These are phyloP conservation scores for Lepidopterella palustris DNA, from an alignment of 495 filamentous ascomycete species.

Conservation along the genomic window DNA sequence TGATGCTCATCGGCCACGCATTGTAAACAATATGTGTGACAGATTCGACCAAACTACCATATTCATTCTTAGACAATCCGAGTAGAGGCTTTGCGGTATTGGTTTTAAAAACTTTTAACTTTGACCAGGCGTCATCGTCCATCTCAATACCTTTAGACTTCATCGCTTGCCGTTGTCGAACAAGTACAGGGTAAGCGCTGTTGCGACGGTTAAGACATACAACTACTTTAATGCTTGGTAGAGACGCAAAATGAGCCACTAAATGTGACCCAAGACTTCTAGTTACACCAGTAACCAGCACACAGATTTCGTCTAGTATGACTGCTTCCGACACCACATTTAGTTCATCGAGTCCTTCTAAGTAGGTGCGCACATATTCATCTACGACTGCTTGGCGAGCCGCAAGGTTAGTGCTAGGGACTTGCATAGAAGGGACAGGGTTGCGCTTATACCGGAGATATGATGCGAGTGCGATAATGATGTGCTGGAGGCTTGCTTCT, in stretches of 20 bases:
- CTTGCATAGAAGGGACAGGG: background rate
- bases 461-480: conserved; percentile 26
- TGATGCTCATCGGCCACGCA: conserved; percentile 33
- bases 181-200: conserved; percentile 15
- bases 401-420: background rate
- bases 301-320: conserved; percentile 4
- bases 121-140: conserved; percentile 22
- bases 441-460: background rate
- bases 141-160: conserved; percentile 36
- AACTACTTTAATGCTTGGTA: conserved; percentile 34
- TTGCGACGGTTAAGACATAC: conserved; percentile 47
- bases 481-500: conserved; percentile 29
- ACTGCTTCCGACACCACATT: background rate
- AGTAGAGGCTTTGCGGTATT: conserved; percentile 43
- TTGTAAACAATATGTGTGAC: conserved; percentile 7
- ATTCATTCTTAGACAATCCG: conserved; percentile 36
- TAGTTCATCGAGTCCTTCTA: background rate
- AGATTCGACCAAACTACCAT: background rate
- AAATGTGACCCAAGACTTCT: conserved; percentile 39
- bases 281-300: conserved; percentile 44
- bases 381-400: conserved; percentile 5
- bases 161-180: conserved; percentile 41
- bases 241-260: conserved; percentile 35
- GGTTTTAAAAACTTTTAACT: conserved; percentile 43
- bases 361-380: background rate